Base-by-base conservation (phyloP, 176 grass and related monocot species). In the Oryza nivara region DNA sequence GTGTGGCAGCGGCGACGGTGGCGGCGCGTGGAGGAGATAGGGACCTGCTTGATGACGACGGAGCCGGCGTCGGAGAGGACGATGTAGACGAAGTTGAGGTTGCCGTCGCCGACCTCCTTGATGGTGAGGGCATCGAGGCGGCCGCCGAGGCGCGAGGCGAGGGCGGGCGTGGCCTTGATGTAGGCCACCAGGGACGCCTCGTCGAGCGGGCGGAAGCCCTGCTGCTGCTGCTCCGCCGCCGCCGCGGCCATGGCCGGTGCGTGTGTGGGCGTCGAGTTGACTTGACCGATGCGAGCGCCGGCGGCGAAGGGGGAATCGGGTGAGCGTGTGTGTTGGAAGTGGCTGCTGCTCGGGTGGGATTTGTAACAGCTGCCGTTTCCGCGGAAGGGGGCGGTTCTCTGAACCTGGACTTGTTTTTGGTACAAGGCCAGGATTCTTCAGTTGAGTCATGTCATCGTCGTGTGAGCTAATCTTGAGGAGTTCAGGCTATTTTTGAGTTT, bases 71-170 rank as follows among this genome's bases (percentile, higher is more conserved):
- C 74, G 83, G 88, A 89, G 78, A 64, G 16, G 81, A 98, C 89
- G 89, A 98, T 95, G 88, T 88, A 98, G 83, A 98, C 96, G 89
- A 98, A 95, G 85, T 98, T 98, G 91, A 98, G 96, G 83, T 98
- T 98, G 68, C 93, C 96, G 69, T 95, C 93, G 70, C 96, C 93
- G 89, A 98, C 93, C 88, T 95, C 96, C 74, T 88, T 90, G 74
- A 98, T 80, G 49, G 66, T 36, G 78, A 98, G 63, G 56, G 48
- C 79, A 34, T 87, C 83, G 9, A 90, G 73, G 76, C 71, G 28
- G 48, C 83, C 80, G 34, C 93, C 91, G 48, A 98, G 83, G 64
- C 74, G 91, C 49, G 87, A 65, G 72, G 79, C 47, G 9, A 98
- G 91, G 6, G 85, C 46, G 2, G 96, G 96, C 67, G 88, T 93